Percentiles rank a stretch among this genome's conserved stretches.
phyloP scores from a whole-genome alignment of 2,329 filamentous ascomycete genomes.

The Sporothrix variecibatus region DNA sequence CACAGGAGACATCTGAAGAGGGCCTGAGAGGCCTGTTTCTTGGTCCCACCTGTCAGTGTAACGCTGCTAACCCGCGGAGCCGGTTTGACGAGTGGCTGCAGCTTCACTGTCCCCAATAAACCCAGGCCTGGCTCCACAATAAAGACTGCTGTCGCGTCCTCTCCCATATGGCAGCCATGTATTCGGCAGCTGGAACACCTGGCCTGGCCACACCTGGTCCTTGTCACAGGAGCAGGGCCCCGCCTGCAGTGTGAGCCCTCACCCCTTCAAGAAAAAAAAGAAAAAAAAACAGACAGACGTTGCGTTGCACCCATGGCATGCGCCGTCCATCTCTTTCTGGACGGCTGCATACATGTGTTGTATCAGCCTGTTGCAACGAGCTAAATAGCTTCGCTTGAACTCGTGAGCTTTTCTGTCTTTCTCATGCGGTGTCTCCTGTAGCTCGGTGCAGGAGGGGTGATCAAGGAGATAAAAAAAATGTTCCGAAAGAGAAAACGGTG shows the following conservation, averaged over 20 bases:
- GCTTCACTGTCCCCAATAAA: slow-evolving; percentile 20
- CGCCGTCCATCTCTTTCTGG: slow-evolving; percentile 28
- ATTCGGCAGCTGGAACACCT: slow-evolving; percentile 3
- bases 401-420: neutral
- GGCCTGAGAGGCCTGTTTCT: neutral
- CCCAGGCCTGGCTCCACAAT: slow-evolving; percentile 13
- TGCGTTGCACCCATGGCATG: slow-evolving; percentile 13
- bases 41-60: slow-evolving; percentile 1
- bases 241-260: neutral
- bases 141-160: too few species aligned
- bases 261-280: neutral
- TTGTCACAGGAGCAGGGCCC: neutral
- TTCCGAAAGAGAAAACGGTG: neutral
- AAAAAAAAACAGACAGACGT: neutral
- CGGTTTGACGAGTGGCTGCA: slow-evolving; percentile 29
- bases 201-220: slow-evolving; percentile 3
- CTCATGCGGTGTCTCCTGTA: neutral
- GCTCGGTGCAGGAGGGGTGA: neutral
- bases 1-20: neutral
- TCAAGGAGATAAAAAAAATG: neutral
- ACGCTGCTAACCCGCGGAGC: slow-evolving; percentile 26
- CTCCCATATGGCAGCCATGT: slow-evolving; percentile 13
- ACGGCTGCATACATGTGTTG: slow-evolving; percentile 26
- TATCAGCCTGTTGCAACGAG: neutral
- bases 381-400: slow-evolving; percentile 9